These are phyloP conservation scores for Phytophthora colocasiae DNA, from an alignment of 352 stramenopile genomes.

Conservation along the genomic window DNA sequence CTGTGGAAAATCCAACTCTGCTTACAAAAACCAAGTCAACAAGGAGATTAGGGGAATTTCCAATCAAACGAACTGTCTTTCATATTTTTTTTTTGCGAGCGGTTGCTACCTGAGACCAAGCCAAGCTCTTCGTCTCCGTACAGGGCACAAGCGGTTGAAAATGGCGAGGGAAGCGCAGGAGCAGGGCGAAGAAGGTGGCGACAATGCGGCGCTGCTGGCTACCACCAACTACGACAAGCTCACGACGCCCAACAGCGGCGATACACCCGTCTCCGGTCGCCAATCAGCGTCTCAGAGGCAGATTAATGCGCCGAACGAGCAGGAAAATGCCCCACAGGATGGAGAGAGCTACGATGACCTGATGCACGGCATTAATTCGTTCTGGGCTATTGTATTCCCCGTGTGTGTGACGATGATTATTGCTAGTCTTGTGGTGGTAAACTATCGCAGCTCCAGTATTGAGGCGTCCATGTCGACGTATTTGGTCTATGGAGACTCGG, in stretches of 20 bases:
- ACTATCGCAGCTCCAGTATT: constrained; percentile 82
- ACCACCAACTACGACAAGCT: constrained; percentile 68
- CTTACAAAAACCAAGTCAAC: constrained; percentile 15
- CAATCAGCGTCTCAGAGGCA: constrained; percentile 15
- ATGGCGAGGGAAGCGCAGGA: constrained; percentile 38
- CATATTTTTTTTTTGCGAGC: constrained; percentile 15
- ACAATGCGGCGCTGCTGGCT: constrained; percentile 43
- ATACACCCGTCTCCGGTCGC: constrained; percentile 23
- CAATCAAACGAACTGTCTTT: constrained; percentile 32
- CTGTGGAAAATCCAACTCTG: constrained; percentile 18
- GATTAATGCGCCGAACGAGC: constrained; percentile 6
- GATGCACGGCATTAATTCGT: constrained; percentile 90
- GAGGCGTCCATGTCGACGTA: constrained; percentile 86
- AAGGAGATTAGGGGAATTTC: constrained; percentile 1
- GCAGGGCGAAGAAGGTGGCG: constrained; percentile 29
- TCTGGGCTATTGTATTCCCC: constrained; percentile 86
- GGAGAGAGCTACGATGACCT: constrained; percentile 66
- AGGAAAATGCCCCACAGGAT: constrained; percentile 11
- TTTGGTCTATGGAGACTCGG: constrained; percentile 78
- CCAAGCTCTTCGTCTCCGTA: background rate
- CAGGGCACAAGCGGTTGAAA: constrained; percentile 1
- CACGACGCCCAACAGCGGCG: constrained; percentile 51
- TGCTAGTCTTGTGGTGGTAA: constrained; percentile 83
- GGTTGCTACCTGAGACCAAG: constrained; percentile 26
- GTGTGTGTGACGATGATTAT: constrained; percentile 87